Percentiles rank a stretch among this genome's conserved stretches.
These are phyloP conservation scores for Termitomyces sp. DNA, from an alignment of 1,284 basidiomycete genomes.

Conservation along the genomic window DNA sequence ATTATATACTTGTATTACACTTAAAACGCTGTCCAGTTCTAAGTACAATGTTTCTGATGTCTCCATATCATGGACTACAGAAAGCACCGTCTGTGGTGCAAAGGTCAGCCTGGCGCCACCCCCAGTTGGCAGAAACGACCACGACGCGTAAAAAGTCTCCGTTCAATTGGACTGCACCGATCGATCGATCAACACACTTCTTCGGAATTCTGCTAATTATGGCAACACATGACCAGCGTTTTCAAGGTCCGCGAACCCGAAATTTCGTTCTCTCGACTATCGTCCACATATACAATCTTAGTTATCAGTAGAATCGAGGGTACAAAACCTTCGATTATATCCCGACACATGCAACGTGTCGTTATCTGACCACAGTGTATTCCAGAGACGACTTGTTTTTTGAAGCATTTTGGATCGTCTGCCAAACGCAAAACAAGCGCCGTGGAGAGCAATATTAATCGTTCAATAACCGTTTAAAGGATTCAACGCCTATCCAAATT, in stretches of 20 bases:
- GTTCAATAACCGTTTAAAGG: neutral
- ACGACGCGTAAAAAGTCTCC: no score
- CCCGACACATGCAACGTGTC: neutral
- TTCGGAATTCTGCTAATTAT: conserved; percentile 5
- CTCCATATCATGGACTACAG: neutral
- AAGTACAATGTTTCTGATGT: neutral
- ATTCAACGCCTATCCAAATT: neutral
- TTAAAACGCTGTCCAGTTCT: neutral
- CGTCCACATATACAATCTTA: conserved; percentile 6
- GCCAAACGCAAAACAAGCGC: no score
- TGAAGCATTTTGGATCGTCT: neutral
- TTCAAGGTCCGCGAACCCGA: conserved; percentile 19
- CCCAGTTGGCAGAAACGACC: neutral
- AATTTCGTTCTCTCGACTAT: neutral
- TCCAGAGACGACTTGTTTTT: neutral
- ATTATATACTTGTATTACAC: no score
- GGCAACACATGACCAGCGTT: conserved; percentile 8
- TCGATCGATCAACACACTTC: conserved; percentile 5
- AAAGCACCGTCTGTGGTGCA: neutral
- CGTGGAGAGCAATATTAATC: neutral
- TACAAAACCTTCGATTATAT: neutral
- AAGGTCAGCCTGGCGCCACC: neutral
- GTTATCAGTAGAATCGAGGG: conserved; percentile 12
- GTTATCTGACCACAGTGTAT: neutral
- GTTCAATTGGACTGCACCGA: neutral